phyloP scores from a whole-genome alignment of 495 filamentous ascomycete genomes.

The Neurospora pannonica region DNA sequence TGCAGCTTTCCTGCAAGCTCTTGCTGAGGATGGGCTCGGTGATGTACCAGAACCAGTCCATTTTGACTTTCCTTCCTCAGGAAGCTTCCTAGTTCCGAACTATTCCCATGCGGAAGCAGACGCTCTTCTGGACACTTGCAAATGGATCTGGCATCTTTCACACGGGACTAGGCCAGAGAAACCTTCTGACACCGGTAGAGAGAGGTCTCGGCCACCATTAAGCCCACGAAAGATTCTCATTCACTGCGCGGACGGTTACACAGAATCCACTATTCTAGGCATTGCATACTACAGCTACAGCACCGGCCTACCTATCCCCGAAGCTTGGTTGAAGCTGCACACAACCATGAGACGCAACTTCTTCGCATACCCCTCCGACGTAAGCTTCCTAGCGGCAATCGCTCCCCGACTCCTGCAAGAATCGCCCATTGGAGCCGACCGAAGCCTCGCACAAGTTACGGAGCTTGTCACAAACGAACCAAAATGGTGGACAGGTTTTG shows the following conservation, averaged over 20 bases:
- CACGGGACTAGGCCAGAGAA: constrained; percentile 40
- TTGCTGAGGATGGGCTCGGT: constrained; percentile 36
- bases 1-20: constrained; percentile 29
- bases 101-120: constrained; percentile 73
- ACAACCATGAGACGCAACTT: constrained; percentile 77
- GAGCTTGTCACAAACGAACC: constrained; percentile 46
- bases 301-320: constrained; percentile 66
- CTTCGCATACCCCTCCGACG: constrained; percentile 89
- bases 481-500: constrained; percentile 71
- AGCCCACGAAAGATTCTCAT: constrained; percentile 62
- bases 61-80: constrained; percentile 79
- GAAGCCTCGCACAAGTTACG: constrained; percentile 35
- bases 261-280: constrained; percentile 78
- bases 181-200: background rate
- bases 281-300: constrained; percentile 89
- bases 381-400: constrained; percentile 64
- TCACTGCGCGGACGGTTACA: constrained; percentile 93
- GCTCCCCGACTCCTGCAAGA: constrained; percentile 58
- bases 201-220: constrained; percentile 24
- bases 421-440: constrained; percentile 31
- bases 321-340: constrained; percentile 83
- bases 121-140: constrained; percentile 72
- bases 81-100: constrained; percentile 73
- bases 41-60: background rate
- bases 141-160: constrained; percentile 77